Evolutionary conservation across 2,329 filamentous ascomycete genomes (phyloP), one percentile per base, ranked within the genome.

Genomic region (Trichoderma atroviride): DNA sequence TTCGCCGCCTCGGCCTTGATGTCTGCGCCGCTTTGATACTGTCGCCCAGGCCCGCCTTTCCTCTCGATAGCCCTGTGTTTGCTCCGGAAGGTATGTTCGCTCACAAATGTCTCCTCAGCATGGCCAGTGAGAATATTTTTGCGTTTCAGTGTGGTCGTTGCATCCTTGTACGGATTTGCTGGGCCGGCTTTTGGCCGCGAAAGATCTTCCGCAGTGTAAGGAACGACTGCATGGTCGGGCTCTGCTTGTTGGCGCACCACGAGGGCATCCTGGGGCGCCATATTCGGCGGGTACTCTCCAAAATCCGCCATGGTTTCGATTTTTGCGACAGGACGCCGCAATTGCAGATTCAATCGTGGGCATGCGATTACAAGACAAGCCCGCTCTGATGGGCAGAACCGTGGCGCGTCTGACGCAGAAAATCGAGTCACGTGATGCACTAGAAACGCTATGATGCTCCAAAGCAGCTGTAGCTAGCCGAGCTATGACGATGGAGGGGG

Each of bases 81-180:
- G 76, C 88, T 88, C 74, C 93, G 89, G 78, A 99, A 99, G 0
- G 92, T 94, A 72, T 95, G 89, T 76, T 98, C 96, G 79, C 93
- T 97, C 72, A 99, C 89, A 74, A 88, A 92, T 0, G 92, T 94
- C 80, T 99, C 95, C 74, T 96, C 88, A 2, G 96, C 96, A 75
- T 88, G 91, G 13, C 96, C 96, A 0, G 96, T 97, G 13, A 92
- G 85, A 1, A 94, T 86, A 71, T 94, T 95, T 77, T 94, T 95
- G 70, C 92, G 89, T 80, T 94, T 95, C 70, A 89, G 78, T 1
- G 81, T 80, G 60, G 83, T 87, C 24, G 84, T 80, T 33, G 89
- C 85, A 73, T 90, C 85, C 77, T 88, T 89, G 80, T 92, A 95
- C 0, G 92, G 92, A 76, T 95, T 95, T 29, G 85, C 81, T 43